Percentiles rank a stretch among this genome's conserved stretches.
Evolutionary conservation across 176 grass and related monocot genomes (phyloP).

Genomic region (Hsuehochloa calcarea): DNA sequence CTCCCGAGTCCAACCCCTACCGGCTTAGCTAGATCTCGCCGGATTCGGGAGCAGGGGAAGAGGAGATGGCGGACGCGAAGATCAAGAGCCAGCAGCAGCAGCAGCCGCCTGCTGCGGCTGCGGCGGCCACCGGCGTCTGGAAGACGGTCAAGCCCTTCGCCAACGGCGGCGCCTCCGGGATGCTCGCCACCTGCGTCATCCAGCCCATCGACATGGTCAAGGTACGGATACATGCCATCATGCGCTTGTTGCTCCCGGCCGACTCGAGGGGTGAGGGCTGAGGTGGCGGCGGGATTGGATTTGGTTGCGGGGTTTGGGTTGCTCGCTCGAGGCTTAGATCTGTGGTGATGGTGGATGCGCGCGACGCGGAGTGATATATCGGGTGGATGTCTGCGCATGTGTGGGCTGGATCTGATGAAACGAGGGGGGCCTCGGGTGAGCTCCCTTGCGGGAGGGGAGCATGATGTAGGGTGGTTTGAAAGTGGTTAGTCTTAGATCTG

Average conservation of each 20-base stretch:
- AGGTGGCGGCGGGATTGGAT: neutral
- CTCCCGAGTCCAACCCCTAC: neutral
- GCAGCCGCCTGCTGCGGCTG: neutral
- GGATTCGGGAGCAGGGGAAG: neutral
- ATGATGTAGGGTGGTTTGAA: neutral
- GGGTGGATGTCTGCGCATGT: neutral
- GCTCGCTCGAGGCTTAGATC: conserved; percentile 7
- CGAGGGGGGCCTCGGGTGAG: neutral
- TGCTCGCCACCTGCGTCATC: conserved; percentile 97
- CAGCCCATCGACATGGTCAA: conserved; percentile 99
- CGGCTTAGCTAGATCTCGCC: conserved; percentile 10
- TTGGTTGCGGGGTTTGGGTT: neutral
- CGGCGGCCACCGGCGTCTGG: conserved; percentile 63
- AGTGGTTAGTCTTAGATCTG: conserved; percentile 16
- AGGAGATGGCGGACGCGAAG: conserved; percentile 73
- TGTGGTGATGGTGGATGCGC: neutral
- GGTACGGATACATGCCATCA: conserved; percentile 12
- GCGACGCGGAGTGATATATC: neutral
- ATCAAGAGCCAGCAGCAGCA: conserved; percentile 18
- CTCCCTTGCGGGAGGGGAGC: neutral
- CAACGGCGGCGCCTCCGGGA: conserved; percentile 89
- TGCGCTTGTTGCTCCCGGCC: neutral
- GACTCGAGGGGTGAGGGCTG: neutral
- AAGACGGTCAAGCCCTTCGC: conserved; percentile 85
- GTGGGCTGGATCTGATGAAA: conserved; percentile 23